Evolutionary conservation across 768 basidiomycete genomes (phyloP).

Genomic region (Tephrocybe rancida): DNA sequence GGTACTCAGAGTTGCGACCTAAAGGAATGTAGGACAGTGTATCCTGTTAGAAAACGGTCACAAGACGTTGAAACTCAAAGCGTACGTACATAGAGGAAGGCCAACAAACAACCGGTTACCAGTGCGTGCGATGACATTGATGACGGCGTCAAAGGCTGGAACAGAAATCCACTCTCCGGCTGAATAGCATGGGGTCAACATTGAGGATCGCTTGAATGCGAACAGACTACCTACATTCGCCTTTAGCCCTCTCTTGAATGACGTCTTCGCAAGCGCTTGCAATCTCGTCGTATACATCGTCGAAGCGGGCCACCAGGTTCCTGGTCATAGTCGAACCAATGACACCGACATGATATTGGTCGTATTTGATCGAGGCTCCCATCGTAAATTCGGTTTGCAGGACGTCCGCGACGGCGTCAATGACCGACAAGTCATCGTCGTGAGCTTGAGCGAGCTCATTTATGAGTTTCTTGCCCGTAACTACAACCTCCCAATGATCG

Average conservation of each 20-base stretch:
- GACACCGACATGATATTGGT: not conserved
- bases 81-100: not conserved
- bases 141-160: not conserved
- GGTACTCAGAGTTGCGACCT: not conserved
- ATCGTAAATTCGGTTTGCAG: conserved; percentile 2
- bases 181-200: not conserved
- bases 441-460: conserved; percentile 1
- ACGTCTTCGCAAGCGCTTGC: not conserved
- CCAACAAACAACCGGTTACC: not conserved
- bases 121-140: not conserved
- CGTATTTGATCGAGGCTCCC: conserved; percentile 1
- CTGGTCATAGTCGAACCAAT: not conserved
- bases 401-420: not conserved
- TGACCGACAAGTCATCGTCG: conserved; percentile 1
- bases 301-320: not conserved
- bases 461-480: not conserved
- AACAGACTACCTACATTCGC: not conserved
- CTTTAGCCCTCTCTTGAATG: not conserved
- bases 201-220: not conserved
- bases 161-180: not conserved
- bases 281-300: conserved; percentile 1
- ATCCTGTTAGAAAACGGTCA: no score
- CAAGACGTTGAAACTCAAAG: no score
- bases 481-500: not conserved
- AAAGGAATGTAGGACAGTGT: not conserved